Evolutionary conservation across 345 rosid genomes (phyloP).

Genomic region (Eutrema japonicum): DNA sequence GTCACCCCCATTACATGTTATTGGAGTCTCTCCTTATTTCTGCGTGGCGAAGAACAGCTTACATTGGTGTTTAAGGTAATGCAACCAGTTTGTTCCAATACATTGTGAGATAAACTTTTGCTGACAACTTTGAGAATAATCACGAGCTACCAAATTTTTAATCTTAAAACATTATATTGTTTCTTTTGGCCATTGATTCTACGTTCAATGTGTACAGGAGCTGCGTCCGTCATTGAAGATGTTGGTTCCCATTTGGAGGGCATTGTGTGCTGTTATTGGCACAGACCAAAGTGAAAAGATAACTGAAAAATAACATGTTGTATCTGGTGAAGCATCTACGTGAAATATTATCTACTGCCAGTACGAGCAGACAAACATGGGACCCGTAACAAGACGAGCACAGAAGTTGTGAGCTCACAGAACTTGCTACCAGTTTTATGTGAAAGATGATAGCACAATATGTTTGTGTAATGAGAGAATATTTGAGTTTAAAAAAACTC

Average conservation of each 20-base stretch:
- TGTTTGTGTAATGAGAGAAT: slow-evolving; percentile 9
- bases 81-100: slow-evolving; percentile 12
- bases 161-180: neutral
- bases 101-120: slow-evolving; percentile 1
- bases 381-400: slow-evolving; percentile 15
- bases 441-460: slow-evolving; percentile 1
- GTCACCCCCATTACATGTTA: slow-evolving; percentile 83
- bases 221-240: slow-evolving; percentile 73
- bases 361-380: neutral
- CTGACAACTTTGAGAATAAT: slow-evolving; percentile 7
- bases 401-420: neutral
- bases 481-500: neutral
- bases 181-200: neutral
- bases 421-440: slow-evolving; percentile 13
- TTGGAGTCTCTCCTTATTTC: slow-evolving; percentile 75
- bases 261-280: slow-evolving; percentile 57
- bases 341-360: neutral
- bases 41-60: slow-evolving; percentile 67
- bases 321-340: slow-evolving; percentile 8
- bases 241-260: slow-evolving; percentile 85
- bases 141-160: neutral
- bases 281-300: slow-evolving; percentile 39
- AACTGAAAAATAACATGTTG: slow-evolving; percentile 24
- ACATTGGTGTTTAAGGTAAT: slow-evolving; percentile 74
- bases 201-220: slow-evolving; percentile 51